Percentiles rank a stretch among this genome's conserved stretches.
phyloP scores from a whole-genome alignment of 2,329 filamentous ascomycete genomes.

The Xylariaceae sp. region DNA sequence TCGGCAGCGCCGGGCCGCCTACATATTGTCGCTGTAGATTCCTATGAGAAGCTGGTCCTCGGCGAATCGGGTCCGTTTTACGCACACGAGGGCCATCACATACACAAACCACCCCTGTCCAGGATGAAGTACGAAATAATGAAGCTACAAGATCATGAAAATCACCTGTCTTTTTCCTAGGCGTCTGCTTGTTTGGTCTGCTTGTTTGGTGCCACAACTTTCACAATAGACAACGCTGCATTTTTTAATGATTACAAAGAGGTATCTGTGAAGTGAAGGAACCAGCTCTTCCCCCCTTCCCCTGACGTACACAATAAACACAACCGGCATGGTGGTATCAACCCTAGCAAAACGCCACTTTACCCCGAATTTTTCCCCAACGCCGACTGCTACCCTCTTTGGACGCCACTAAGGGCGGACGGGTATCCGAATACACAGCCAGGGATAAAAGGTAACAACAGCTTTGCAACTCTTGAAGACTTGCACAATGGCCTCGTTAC shows the following conservation, averaged over 20 bases:
- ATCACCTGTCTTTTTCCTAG: too few relatives aligned
- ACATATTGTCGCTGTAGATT: too few relatives aligned
- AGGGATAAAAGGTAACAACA: neutral
- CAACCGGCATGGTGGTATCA: constrained; percentile 9
- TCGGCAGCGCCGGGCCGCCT: too few relatives aligned
- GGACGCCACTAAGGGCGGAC: constrained; percentile 2
- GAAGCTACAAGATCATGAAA: too few relatives aligned
- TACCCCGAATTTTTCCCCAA: constrained; percentile 3
- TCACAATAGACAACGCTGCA: neutral
- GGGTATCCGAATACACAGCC: neutral
- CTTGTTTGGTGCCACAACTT: neutral
- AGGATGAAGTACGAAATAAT: too few relatives aligned
- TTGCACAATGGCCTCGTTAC: neutral
- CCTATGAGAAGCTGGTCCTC: too few relatives aligned
- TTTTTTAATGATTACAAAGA: neutral
- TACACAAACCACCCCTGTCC: too few relatives aligned
- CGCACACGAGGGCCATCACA: too few relatives aligned
- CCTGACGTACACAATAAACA: neutral
- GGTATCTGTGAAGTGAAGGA: neutral
- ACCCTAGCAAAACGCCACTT: constrained; percentile 8
- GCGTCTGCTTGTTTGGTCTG: too few relatives aligned
- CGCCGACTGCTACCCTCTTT: constrained; percentile 6
- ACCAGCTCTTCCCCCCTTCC: neutral
- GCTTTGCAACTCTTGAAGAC: neutral
- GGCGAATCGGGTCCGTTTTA: too few relatives aligned